A percentile compares a stretch with the other conserved stretches of the same genome.
phyloP scores from a whole-genome alignment of 2,329 filamentous ascomycete species.

The Microdochium paspali region DNA sequence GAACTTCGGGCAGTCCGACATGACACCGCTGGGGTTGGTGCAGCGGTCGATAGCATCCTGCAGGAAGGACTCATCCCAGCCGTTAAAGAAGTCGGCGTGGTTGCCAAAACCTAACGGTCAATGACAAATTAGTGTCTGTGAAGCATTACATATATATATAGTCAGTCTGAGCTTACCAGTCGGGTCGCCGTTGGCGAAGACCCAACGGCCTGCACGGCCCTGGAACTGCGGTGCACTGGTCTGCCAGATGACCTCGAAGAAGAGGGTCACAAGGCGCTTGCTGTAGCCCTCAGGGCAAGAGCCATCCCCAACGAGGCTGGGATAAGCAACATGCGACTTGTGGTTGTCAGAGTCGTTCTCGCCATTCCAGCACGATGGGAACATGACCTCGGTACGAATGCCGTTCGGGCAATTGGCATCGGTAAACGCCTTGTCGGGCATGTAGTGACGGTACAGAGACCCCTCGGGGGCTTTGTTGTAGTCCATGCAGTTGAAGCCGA shows the following conservation, averaged over 20 bases:
- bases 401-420: slow-evolving; percentile 78
- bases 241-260: slow-evolving; percentile 81
- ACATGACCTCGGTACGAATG: slow-evolving; percentile 74
- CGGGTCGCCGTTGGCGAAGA: slow-evolving; percentile 69
- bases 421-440: slow-evolving; percentile 72
- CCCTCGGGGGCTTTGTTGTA: slow-evolving; percentile 58
- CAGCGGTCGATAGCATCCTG: slow-evolving; percentile 66
- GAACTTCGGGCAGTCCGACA: slow-evolving; percentile 71
- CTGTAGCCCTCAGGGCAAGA: slow-evolving; percentile 62
- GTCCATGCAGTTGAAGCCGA: slow-evolving; percentile 95
- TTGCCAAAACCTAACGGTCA: slow-evolving; percentile 54
- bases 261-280: slow-evolving; percentile 61
- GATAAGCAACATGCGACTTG: slow-evolving; percentile 66
- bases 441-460: slow-evolving; percentile 69
- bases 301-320: slow-evolving; percentile 66
- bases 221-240: slow-evolving; percentile 49
- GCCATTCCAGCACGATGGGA: slow-evolving; percentile 85
- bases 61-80: slow-evolving; percentile 63
- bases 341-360: slow-evolving; percentile 49
- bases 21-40: slow-evolving; percentile 58
- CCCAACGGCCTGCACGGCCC: slow-evolving; percentile 56
- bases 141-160: not conserved
- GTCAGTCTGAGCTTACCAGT: slow-evolving; percentile 40
- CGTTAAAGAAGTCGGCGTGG: slow-evolving; percentile 72
- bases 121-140: slow-evolving; percentile 6